Percentiles rank a stretch among this genome's conserved stretches.
Evolutionary conservation across 2,329 filamentous ascomycete species (phyloP).

Genomic region (Apiospora hydei): DNA sequence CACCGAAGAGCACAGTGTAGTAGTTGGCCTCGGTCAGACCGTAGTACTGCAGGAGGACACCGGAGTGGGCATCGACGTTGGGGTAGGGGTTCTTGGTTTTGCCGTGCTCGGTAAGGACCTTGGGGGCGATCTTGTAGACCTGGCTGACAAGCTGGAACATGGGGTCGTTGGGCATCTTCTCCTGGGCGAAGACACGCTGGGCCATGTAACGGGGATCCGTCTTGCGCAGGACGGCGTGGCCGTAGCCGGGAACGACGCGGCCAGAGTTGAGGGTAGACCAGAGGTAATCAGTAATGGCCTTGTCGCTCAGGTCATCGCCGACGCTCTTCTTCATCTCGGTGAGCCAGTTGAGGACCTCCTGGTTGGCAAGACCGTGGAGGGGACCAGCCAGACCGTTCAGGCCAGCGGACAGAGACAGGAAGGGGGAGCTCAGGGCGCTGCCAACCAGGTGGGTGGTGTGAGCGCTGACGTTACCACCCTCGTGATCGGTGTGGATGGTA

Average conservation of each 20-base stretch:
- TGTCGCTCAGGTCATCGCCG: conserved; percentile 93
- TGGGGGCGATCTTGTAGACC: conserved; percentile 99
- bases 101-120: conserved; percentile 98
- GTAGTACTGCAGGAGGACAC: conserved; percentile 99
- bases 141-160: conserved; percentile 99
- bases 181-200: conserved; percentile 93
- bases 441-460: conserved; percentile 99
- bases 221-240: conserved; percentile 99
- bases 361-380: conserved; percentile 98
- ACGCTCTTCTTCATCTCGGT: conserved; percentile 97
- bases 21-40: conserved; percentile 98
- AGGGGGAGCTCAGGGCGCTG: conserved; percentile 93
- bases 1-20: conserved; percentile 99
- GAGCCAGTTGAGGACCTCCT: conserved; percentile 99
- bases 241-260: conserved; percentile 97
- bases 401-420: conserved; percentile 94
- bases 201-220: conserved; percentile 98
- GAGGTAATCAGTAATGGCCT: conserved; percentile 97
- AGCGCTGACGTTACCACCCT: conserved; percentile 98
- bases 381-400: conserved; percentile 98
- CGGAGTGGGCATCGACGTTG: conserved; percentile 98
- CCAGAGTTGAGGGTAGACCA: conserved; percentile 96
- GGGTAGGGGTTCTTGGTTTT: conserved; percentile 99
- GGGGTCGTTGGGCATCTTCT: conserved; percentile 94
- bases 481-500: conserved; percentile 99